Evolutionary conservation across 2,329 filamentous ascomycete species (phyloP).

Genomic region (Fusarium drepaniforme): DNA sequence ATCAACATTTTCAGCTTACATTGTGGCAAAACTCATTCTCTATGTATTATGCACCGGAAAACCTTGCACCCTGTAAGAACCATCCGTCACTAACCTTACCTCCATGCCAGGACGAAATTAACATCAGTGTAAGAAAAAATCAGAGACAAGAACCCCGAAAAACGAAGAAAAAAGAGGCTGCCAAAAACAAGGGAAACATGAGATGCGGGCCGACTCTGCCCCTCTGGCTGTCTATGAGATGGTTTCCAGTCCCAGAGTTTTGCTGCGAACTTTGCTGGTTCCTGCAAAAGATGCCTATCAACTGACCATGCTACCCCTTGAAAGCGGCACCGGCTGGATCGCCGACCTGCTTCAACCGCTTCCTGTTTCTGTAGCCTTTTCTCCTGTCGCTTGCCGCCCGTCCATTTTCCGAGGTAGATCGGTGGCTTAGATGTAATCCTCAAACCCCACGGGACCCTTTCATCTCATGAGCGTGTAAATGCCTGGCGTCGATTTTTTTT

Average conservation of each 20-base stretch:
- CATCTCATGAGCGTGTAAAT: constrained; percentile 42
- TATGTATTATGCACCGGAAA: constrained; percentile 47
- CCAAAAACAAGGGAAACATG: constrained; percentile 42
- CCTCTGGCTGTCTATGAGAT: constrained; percentile 45
- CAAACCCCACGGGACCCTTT: constrained; percentile 40
- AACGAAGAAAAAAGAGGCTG: constrained; percentile 40
- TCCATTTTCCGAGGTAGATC: constrained; percentile 34
- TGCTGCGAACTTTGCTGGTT: constrained; percentile 39
- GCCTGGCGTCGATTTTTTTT: constrained; percentile 51
- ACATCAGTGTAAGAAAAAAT: constrained; percentile 30
- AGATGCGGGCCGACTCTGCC: constrained; percentile 41
- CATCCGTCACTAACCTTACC: constrained; percentile 43
- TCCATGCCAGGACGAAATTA: constrained; percentile 41
- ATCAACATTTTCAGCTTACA: constrained; percentile 28
- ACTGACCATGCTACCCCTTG: constrained; percentile 44
- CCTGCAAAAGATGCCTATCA: constrained; percentile 45
- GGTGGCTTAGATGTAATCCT: constrained; percentile 41
- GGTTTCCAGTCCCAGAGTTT: constrained; percentile 42
- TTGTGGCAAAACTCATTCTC: constrained; percentile 43
- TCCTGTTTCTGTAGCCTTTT: constrained; percentile 46
- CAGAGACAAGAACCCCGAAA: constrained; percentile 38
- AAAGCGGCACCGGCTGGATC: constrained; percentile 43
- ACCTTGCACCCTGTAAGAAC: constrained; percentile 40
- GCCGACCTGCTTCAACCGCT: constrained; percentile 43
- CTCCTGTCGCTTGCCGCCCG: constrained; percentile 38